A percentile compares a stretch with the other conserved stretches of the same genome.
phyloP scores from a whole-genome alignment of 179 eudicot genomes.

The Sideroxylon spinosum region DNA sequence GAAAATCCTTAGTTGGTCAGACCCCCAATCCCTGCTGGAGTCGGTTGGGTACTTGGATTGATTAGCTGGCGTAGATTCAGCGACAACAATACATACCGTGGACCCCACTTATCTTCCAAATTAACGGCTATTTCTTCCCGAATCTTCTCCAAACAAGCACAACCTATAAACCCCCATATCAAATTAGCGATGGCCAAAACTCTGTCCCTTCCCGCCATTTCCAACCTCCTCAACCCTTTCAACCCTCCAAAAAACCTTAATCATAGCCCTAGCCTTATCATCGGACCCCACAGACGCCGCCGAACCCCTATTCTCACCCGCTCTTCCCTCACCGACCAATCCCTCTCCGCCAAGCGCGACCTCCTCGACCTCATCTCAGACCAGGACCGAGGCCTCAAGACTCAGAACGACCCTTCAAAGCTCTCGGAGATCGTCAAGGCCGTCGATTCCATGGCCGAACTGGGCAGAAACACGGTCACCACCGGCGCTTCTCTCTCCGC shows the following conservation, averaged over 20 bases:
- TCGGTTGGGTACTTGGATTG: too few species aligned
- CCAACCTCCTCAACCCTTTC: constrained; percentile 11
- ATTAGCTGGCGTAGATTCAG: too few species aligned
- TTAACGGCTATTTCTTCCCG: too few species aligned
- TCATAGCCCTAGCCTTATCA: constrained; percentile 1
- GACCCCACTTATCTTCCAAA: too few species aligned
- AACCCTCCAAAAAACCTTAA: constrained; percentile 22
- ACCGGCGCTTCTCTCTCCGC: constrained; percentile 64
- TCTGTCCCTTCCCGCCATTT: constrained; percentile 44
- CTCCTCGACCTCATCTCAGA: constrained; percentile 77
- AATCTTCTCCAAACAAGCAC: too few species aligned
- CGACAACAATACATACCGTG: too few species aligned
- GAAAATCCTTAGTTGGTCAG: too few species aligned
- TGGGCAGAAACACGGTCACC: constrained; percentile 48
- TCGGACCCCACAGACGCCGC: constrained; percentile 19
- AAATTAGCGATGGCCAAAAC: constrained; percentile 9
- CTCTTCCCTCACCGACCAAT: constrained; percentile 51
- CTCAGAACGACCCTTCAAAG: constrained; percentile 57
- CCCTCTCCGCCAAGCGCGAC: constrained; percentile 52
- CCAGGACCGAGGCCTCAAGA: constrained; percentile 80
- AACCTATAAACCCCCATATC: too few species aligned
- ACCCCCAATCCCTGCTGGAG: too few species aligned
- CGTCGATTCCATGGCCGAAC: constrained; percentile 48
- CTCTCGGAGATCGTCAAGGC: constrained; percentile 57
- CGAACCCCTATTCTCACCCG: constrained; percentile 27